These are phyloP conservation scores for Heliamphora pulchella DNA, from an alignment of 179 eudicot species.

Conservation along the genomic window DNA sequence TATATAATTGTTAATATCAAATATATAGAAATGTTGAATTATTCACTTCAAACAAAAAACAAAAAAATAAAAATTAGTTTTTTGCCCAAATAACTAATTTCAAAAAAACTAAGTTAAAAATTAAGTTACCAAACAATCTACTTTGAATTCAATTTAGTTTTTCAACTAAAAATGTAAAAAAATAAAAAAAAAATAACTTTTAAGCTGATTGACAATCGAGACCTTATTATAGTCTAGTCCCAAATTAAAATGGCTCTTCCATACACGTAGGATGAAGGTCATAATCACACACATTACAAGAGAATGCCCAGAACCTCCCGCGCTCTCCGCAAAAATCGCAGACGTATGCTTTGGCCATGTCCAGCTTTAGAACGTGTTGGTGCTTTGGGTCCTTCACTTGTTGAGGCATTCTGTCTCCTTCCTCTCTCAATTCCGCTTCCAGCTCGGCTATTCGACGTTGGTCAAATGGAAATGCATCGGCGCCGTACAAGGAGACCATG, in stretches of 20 bases:
- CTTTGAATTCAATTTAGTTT: no score
- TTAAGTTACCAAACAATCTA: no score
- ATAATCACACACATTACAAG: slow-evolving; percentile 44
- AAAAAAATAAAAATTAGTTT: no score
- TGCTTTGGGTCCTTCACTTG: slow-evolving; percentile 41
- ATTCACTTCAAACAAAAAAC: no score
- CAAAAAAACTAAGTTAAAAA: no score
- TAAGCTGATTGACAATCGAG: no score
- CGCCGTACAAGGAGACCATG: slow-evolving; percentile 36
- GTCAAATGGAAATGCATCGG: slow-evolving; percentile 45
- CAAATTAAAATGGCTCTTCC: slow-evolving; percentile 17
- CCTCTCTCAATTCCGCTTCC: slow-evolving; percentile 31
- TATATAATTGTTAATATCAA: no score
- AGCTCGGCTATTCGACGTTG: slow-evolving; percentile 31
- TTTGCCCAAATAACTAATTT: no score
- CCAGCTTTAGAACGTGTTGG: slow-evolving; percentile 45
- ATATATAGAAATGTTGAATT: no score
- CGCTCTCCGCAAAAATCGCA: slow-evolving; percentile 43
- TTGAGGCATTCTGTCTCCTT: slow-evolving; percentile 40
- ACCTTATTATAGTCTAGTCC: no score
- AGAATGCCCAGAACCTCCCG: slow-evolving; percentile 55
- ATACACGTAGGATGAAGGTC: slow-evolving; percentile 49
- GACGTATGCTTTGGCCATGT: slow-evolving; percentile 45
- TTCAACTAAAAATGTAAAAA: no score
- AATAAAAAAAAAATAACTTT: no score